Base-by-base conservation (phyloP, 441 rosid species). In the Populus hybrid region DNA sequence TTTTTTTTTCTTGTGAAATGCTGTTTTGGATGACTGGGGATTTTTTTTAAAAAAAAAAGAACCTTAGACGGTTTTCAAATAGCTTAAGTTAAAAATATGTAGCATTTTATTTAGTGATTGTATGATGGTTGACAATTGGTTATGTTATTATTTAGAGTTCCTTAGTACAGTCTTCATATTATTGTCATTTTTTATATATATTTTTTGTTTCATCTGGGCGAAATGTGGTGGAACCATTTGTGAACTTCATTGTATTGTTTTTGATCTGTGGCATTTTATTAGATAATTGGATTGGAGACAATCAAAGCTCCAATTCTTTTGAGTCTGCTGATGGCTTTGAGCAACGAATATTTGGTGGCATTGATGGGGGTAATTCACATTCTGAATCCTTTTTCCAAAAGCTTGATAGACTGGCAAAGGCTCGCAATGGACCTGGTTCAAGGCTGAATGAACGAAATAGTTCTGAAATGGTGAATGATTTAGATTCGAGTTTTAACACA, bases 251-350 rank as follows among this genome's bases (percentile, higher is more conserved):
- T 16, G 18, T 23, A 23, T 6, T 36, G 6, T 20, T 33, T 69
- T 68, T 26, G 3, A 74, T 56, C 7, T 50, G 23, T 18, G 14
- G 31, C 45, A 53, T 69, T 31, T 75, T 38, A 36, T 64, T 42
- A 76, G 86, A n/a, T 36, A 45, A 64, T 61, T 72, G 12, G 50
- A 31, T 20, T 40, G 84, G 76, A 65, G 78, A 71, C 5, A 65
- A 64, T 12, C 78, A 26, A 21, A 73, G 24, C 78, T 67, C 79
- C 14, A 71, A 67, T 33, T 40, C 45, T 14, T 74, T 33, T 7
- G 88, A 85, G 69, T 74, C 89, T 3, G 56, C 72, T 21, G 88
- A 90, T 73, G 88, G 82, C 0, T 78, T 84, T 69, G 89, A 89
- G 77, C 69, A 40, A 64, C 82, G 86, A 24, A 84, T 90, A 16